Percentiles rank a stretch among this genome's conserved stretches.
Evolutionary conservation across 106 monocot species (phyloP).

Genomic region (Iris macrosiphon): DNA sequence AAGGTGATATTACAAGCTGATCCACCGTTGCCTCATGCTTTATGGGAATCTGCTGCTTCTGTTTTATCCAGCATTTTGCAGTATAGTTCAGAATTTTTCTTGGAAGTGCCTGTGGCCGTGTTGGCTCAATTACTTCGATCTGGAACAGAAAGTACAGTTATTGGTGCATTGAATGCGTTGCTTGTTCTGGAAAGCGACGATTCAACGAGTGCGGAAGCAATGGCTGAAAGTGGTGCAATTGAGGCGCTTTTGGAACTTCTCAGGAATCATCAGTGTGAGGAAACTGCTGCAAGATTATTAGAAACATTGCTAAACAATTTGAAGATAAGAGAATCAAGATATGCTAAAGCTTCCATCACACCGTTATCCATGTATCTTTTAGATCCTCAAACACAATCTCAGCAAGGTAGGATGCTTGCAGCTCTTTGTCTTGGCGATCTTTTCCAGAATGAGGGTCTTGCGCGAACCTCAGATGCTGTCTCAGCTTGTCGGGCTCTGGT

Average conservation of each 20-base stretch:
- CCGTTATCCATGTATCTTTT: conserved; percentile 89
- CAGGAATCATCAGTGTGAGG: conserved; percentile 81
- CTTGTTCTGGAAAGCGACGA: conserved; percentile 96
- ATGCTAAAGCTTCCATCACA: conserved; percentile 81
- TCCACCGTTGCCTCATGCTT: conserved; percentile 67
- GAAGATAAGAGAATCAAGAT: conserved; percentile 88
- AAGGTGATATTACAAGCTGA: conserved; percentile 88
- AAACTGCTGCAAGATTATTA: conserved; percentile 82
- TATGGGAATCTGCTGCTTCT: conserved; percentile 96
- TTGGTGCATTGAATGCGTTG: conserved; percentile 92
- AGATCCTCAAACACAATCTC: conserved; percentile 95
- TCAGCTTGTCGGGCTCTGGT: conserved; percentile 91
- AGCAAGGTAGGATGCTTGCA: conserved; percentile 80
- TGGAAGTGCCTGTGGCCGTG: conserved; percentile 95
- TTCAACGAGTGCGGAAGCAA: conserved; percentile 95
- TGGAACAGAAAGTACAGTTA: conserved; percentile 78
- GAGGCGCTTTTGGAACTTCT: conserved; percentile 84
- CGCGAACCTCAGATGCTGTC: conserved; percentile 77
- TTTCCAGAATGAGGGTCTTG: conserved; percentile 90
- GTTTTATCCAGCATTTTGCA: conserved; percentile 77
- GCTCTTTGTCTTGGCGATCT: conserved; percentile 97
- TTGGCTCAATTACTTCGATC: conserved; percentile 83
- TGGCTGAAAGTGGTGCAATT: conserved; percentile 96
- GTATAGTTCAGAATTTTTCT: conserved; percentile 88
- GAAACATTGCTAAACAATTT: conserved; percentile 89